Percentiles rank a stretch among this genome's conserved stretches.
Evolutionary conservation across 805 yeast genomes (phyloP).

Genomic region (Danielia reshetovae): DNA sequence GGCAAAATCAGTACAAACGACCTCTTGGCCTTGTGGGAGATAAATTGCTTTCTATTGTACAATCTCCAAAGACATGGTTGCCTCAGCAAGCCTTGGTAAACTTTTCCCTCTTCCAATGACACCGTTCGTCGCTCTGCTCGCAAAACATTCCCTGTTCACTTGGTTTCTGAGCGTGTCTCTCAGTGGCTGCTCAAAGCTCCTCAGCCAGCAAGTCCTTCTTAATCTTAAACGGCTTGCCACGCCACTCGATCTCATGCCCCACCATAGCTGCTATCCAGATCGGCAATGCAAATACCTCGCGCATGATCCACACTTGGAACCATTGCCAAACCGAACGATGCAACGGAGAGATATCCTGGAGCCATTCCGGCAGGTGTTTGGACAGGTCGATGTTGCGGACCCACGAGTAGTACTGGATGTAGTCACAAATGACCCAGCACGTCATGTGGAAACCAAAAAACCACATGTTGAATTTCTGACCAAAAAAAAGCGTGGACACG

Average conservation of each 20-base stretch:
- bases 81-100: too few relatives aligned
- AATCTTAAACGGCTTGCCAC: constrained; percentile 72
- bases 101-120: too few relatives aligned
- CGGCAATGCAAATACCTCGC: constrained; percentile 77
- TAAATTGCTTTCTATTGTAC: too few relatives aligned
- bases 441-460: constrained; percentile 51
- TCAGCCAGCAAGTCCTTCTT: constrained; percentile 75
- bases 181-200: constrained; percentile 46
- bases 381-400: constrained; percentile 20
- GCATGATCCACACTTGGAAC: constrained; percentile 51
- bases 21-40: too few relatives aligned
- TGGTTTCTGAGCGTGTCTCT: too few relatives aligned
- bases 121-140: too few relatives aligned
- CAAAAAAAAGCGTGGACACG: constrained; percentile 39
- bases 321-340: constrained; percentile 21
- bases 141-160: too few relatives aligned
- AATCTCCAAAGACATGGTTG: too few relatives aligned
- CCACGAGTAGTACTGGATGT: constrained; percentile 49
- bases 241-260: constrained; percentile 75
- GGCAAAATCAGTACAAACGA: too few relatives aligned
- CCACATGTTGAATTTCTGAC: constrained; percentile 24
- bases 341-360: constrained; percentile 15
- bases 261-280: constrained; percentile 78
- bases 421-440: constrained; percentile 66
- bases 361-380: constrained; percentile 9